Conservation (phyloP, 1,284 basidiomycete genomes). For the Limonomyces culmigenus region DNA sequence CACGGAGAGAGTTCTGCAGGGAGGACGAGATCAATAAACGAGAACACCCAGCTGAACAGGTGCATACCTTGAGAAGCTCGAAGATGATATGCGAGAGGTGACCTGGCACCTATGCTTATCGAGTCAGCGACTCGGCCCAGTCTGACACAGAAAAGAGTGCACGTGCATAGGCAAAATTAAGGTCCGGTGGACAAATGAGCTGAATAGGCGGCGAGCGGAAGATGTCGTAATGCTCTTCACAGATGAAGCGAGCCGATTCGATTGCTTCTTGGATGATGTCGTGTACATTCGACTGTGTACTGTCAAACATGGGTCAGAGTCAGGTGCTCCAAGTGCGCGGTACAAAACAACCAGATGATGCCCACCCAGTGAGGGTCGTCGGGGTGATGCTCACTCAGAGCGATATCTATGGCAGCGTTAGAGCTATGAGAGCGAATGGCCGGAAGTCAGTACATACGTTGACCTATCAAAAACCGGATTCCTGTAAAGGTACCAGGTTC, state of each 20-base stretch:
- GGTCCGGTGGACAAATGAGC: slow-evolving; percentile 80
- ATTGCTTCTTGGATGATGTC: slow-evolving; percentile 98
- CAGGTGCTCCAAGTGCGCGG: slow-evolving; percentile 59
- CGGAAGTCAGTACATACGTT: slow-evolving; percentile 35
- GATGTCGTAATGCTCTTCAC: slow-evolving; percentile 72
- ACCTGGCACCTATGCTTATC: no score
- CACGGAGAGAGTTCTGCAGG: slow-evolving; percentile 93
- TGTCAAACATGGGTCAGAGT: slow-evolving; percentile 2
- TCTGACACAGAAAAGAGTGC: no score
- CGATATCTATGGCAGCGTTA: slow-evolving; percentile 45
- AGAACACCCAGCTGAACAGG: no score
- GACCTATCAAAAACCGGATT: slow-evolving; percentile 89
- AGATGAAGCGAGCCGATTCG: slow-evolving; percentile 95
- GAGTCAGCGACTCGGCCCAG: no score
- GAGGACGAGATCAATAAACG: no score
- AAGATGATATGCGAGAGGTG: slow-evolving; percentile 95
- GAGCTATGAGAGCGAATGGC: not conserved
- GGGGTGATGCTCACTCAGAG: slow-evolving; percentile 77
- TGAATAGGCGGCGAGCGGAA: slow-evolving; percentile 96
- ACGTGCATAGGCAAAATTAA: slow-evolving; percentile 91
- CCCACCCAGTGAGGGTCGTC: slow-evolving; percentile 92
- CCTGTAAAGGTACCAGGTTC: no score
- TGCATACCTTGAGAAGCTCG: slow-evolving; percentile 98
- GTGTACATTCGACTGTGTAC: slow-evolving; percentile 60
- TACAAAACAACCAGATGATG: slow-evolving; percentile 98